Percentiles rank a stretch among this genome's conserved stretches.
Conservation (phyloP, 805 yeast genomes). For the Cyberlindnera saturnus region DNA sequence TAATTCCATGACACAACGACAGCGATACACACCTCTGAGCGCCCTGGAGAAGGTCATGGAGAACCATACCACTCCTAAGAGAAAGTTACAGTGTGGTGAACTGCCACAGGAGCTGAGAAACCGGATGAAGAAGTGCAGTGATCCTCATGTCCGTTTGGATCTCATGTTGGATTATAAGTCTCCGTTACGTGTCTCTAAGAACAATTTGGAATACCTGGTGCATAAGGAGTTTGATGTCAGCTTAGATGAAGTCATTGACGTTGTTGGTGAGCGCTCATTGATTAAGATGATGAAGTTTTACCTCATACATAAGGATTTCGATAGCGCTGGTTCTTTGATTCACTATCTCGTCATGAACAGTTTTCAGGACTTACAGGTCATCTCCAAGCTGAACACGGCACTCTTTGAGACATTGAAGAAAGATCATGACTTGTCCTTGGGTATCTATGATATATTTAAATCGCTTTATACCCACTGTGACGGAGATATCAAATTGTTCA, state of each 20-base stretch:
- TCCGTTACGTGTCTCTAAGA: conserved; percentile 6
- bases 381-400: conserved; percentile 4
- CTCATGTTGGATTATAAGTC: conserved; percentile 8
- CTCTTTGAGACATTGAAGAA: conserved; percentile 6
- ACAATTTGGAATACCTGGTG: not conserved
- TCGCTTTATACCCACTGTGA: conserved; percentile 5
- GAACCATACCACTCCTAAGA: not conserved
- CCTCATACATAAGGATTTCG: conserved; percentile 7
- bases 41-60: not conserved
- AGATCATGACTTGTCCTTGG: conserved; percentile 14
- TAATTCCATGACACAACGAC: not conserved
- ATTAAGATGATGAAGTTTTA: conserved; percentile 7
- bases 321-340: conserved; percentile 7
- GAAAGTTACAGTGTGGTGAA: not conserved
- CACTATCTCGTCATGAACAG: conserved; percentile 4
- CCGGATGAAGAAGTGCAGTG: conserved; percentile 7
- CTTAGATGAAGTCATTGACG: conserved; percentile 1
- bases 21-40: not conserved
- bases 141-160: conserved; percentile 14
- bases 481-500: conserved; percentile 11
- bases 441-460: conserved; percentile 11
- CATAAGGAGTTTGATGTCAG: conserved; percentile 4
- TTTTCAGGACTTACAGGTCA: conserved; percentile 1
- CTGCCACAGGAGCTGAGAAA: conserved; percentile 3
- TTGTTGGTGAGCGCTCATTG: conserved; percentile 7